Conservation (phyloP, 768 basidiomycete genomes). For the Heimioporus sp. region DNA sequence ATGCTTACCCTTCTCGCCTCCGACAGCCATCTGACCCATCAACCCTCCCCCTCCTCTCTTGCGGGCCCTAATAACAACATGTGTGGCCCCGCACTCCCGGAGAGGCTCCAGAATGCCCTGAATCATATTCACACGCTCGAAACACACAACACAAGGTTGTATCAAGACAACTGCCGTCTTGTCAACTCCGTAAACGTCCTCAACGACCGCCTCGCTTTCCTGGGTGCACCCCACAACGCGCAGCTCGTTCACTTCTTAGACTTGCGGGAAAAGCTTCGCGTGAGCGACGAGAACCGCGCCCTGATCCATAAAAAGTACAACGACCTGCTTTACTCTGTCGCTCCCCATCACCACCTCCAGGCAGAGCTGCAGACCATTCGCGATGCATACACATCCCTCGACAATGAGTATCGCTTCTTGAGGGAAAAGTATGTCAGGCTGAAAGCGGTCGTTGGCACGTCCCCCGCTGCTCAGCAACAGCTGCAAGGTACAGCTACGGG, state of each 20-base stretch:
- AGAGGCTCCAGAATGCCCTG: constrained; percentile 29
- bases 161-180: constrained; percentile 37
- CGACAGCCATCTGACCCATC: too few relatives aligned
- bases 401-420: constrained; percentile 19
- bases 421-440: constrained; percentile 21
- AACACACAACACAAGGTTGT: constrained; percentile 32
- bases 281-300: constrained; percentile 17
- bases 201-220: constrained; percentile 27
- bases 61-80: constrained; percentile 27
- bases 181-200: constrained; percentile 28
- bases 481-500: constrained; percentile 6
- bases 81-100: constrained; percentile 31
- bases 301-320: constrained; percentile 24
- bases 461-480: constrained; percentile 6
- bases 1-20: too few relatives aligned
- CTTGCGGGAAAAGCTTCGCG: constrained; percentile 27
- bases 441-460: constrained; percentile 5
- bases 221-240: constrained; percentile 13
- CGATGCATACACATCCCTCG: constrained; percentile 19
- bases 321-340: constrained; percentile 17
- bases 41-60: constrained; percentile 1
- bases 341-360: constrained; percentile 13
- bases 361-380: constrained; percentile 18
- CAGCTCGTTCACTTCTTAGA: constrained; percentile 18
- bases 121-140: constrained; percentile 33